phyloP scores from a whole-genome alignment of 768 basidiomycete species.

The Suillus americanus region DNA sequence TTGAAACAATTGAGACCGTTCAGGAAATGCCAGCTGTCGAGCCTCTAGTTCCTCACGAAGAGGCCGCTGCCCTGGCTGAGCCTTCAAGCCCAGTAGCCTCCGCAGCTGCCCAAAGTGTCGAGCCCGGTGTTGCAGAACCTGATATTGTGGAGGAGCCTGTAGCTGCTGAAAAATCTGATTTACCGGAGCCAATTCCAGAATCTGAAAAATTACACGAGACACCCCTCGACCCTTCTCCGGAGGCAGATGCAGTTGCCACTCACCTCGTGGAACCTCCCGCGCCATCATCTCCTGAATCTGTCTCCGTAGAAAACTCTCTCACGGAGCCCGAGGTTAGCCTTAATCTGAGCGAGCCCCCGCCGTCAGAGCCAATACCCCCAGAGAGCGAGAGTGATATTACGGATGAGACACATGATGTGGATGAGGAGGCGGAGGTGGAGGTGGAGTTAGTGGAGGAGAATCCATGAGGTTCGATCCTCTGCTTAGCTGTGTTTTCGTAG shows the following conservation, averaged over 20 bases:
- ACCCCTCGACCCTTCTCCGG: slow-evolving; percentile 2
- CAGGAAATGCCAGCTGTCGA: neutral
- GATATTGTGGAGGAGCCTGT: slow-evolving; percentile 9
- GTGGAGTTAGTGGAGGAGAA: slow-evolving; percentile 13
- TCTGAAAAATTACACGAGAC: slow-evolving; percentile 8
- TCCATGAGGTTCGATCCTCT: neutral
- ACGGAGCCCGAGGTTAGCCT: slow-evolving; percentile 12
- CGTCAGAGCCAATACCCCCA: slow-evolving; percentile 32
- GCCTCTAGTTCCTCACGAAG: neutral
- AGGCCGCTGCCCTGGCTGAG: neutral
- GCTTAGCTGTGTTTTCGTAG: neutral
- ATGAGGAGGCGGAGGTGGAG: slow-evolving; percentile 19
- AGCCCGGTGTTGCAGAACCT: neutral
- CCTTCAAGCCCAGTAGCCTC: neutral
- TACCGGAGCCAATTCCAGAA: slow-evolving; percentile 2
- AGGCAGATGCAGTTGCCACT: slow-evolving; percentile 10
- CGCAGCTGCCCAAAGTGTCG: neutral
- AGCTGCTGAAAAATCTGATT: slow-evolving; percentile 11
- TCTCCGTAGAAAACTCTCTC: neutral
- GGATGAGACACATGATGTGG: slow-evolving; percentile 26
- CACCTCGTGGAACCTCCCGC: slow-evolving; percentile 1
- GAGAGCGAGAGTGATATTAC: slow-evolving; percentile 36
- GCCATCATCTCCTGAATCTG: slow-evolving; percentile 1
- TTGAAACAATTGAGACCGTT: neutral
- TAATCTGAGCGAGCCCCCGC: slow-evolving; percentile 30